Percentiles rank a stretch among this genome's conserved stretches.
These are phyloP conservation scores for Pouteria glomerata DNA, from an alignment of 148 eudicot species.

Conservation along the genomic window DNA sequence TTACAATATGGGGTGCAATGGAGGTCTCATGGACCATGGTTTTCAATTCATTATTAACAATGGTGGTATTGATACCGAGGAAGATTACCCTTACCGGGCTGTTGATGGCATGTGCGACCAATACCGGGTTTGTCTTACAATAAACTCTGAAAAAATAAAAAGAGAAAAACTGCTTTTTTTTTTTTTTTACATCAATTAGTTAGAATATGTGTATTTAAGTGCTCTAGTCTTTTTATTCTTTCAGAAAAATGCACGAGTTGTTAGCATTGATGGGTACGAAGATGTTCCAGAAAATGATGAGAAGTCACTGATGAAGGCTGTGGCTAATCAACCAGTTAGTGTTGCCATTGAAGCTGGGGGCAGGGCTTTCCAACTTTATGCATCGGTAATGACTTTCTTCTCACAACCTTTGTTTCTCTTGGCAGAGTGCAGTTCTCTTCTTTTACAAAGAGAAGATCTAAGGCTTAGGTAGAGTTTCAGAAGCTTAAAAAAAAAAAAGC, in stretches of 20 bases:
- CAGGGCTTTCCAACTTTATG: conserved; percentile 66
- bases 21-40: conserved; percentile 79
- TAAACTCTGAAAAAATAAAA: background rate
- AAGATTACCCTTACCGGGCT: conserved; percentile 71
- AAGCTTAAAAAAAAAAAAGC: no score
- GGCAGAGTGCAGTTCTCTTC: background rate
- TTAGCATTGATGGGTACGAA: conserved; percentile 67
- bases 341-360: conserved; percentile 87
- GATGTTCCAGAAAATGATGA: conserved; percentile 70
- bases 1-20: conserved; percentile 63
- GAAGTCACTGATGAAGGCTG: conserved; percentile 65
- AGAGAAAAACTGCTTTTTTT: background rate
- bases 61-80: conserved; percentile 72
- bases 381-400: conserved; percentile 38
- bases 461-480: no score
- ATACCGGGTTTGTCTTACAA: conserved; percentile 33
- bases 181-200: background rate
- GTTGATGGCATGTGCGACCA: conserved; percentile 54
- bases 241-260: conserved; percentile 73
- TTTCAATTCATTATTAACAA: conserved; percentile 65
- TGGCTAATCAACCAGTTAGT: conserved; percentile 72
- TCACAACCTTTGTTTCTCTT: background rate
- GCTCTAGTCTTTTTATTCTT: conserved; percentile 5
- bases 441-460: no score
- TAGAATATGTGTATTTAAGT: background rate